Conservation (phyloP, 805 yeast species). For the Wickerhamomyces chambardii region DNA sequence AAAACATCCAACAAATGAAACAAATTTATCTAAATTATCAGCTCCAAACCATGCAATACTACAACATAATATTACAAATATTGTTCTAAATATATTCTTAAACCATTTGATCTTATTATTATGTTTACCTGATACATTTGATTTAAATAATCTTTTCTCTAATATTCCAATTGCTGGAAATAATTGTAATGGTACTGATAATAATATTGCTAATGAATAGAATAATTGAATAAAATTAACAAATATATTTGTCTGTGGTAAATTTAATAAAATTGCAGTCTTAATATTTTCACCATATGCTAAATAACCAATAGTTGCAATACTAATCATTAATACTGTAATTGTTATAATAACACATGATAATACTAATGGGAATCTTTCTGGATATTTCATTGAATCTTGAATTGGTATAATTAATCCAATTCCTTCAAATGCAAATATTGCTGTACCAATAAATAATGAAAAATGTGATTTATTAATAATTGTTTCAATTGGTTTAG, state of each 20-base stretch:
- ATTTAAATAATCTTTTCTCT: constrained; percentile 52
- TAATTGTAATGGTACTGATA: constrained; percentile 74
- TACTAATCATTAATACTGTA: constrained; percentile 47
- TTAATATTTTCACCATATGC: constrained; percentile 58
- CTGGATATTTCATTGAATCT: constrained; percentile 72
- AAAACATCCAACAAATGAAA: constrained; percentile 75
- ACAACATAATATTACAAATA: constrained; percentile 45
- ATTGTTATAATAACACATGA: constrained; percentile 54
- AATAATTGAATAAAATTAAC: constrained; percentile 61
- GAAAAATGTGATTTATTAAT: constrained; percentile 57
- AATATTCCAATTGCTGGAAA: constrained; percentile 73
- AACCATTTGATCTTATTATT: constrained; percentile 50
- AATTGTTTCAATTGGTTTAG: constrained; percentile 36
- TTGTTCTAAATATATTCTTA: constrained; percentile 49
- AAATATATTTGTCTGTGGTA: constrained; percentile 57
- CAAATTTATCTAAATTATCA: constrained; percentile 60
- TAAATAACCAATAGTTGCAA: constrained; percentile 62
- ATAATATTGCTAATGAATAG: constrained; percentile 64
- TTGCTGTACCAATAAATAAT: constrained; percentile 73
- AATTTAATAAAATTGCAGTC: constrained; percentile 62
- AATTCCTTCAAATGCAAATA: constrained; percentile 84
- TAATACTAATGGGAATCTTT: constrained; percentile 60
- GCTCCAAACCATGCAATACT: constrained; percentile 61
- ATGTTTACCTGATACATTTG: constrained; percentile 43
- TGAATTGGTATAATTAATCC: constrained; percentile 78